These are phyloP conservation scores for Staphylotrichum tortipilum DNA, from an alignment of 495 filamentous ascomycete species.

Conservation along the genomic window DNA sequence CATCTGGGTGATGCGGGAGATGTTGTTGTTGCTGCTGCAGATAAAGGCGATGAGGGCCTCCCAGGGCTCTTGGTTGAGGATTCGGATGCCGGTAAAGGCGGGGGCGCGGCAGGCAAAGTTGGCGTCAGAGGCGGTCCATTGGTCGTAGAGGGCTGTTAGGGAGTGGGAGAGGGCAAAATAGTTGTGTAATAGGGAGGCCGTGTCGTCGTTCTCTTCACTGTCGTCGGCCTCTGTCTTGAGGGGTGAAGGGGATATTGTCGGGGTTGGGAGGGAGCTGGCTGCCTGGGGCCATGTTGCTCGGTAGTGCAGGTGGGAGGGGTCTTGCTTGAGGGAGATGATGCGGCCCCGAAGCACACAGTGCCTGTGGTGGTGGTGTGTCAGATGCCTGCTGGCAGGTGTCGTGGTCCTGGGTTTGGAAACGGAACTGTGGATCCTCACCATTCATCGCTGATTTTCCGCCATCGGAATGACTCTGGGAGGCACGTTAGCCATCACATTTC, in stretches of 20 bases:
- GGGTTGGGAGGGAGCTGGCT: constrained; percentile 14
- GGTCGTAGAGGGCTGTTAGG: constrained; percentile 64
- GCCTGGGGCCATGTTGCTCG: constrained; percentile 50
- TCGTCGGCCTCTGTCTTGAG: neutral
- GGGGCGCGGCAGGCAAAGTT: constrained; percentile 87
- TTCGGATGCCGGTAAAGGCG: constrained; percentile 86
- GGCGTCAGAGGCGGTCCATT: constrained; percentile 77
- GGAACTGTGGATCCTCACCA: too few relatives aligned
- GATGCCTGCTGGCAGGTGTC: too few relatives aligned
- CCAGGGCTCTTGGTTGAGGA: constrained; percentile 92
- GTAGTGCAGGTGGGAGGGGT: constrained; percentile 72
- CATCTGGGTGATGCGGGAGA: constrained; percentile 90
- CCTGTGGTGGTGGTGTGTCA: too few relatives aligned
- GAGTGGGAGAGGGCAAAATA: constrained; percentile 78
- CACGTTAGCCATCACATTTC: too few relatives aligned
- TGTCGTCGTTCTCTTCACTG: constrained; percentile 45
- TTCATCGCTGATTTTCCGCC: constrained; percentile 75
- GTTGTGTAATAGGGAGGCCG: constrained; percentile 56
- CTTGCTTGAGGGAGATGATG: constrained; percentile 77
- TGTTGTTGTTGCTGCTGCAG: constrained; percentile 98
- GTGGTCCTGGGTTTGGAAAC: too few relatives aligned
- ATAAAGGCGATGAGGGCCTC: constrained; percentile 92
- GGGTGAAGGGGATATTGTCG: constrained; percentile 4
- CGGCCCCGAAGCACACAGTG: constrained; percentile 78
- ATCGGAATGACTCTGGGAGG: constrained; percentile 70